Conservation (phyloP, 805 yeast species). For the Pichia nanzhaoensis region DNA sequence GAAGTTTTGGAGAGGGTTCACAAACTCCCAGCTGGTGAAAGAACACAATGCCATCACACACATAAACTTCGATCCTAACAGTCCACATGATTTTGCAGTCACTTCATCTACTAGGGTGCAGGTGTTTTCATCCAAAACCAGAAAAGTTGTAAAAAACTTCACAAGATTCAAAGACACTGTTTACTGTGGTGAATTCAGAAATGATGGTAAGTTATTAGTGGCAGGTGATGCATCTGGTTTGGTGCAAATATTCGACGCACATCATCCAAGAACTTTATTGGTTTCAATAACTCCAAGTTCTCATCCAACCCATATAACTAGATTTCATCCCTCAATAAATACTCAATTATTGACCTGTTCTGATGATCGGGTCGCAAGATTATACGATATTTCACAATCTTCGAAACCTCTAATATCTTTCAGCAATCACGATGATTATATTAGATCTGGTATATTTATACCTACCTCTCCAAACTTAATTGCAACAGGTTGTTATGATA, state of each 20-base stretch:
- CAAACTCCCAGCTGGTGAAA: slow-evolving; percentile 80
- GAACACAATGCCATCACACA: slow-evolving; percentile 90
- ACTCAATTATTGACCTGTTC: slow-evolving; percentile 81
- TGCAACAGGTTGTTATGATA: slow-evolving; percentile 95
- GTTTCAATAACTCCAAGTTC: slow-evolving; percentile 77
- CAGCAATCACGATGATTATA: slow-evolving; percentile 77
- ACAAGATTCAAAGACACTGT: slow-evolving; percentile 87
- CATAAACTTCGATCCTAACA: slow-evolving; percentile 76
- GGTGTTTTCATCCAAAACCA: slow-evolving; percentile 86
- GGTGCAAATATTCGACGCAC: slow-evolving; percentile 84
- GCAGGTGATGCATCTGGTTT: slow-evolving; percentile 96
- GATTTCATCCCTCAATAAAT: slow-evolving; percentile 73
- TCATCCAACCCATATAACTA: slow-evolving; percentile 89
- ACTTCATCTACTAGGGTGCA: slow-evolving; percentile 89
- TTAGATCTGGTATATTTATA: slow-evolving; percentile 73
- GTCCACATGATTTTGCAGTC: slow-evolving; percentile 89
- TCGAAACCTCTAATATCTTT: slow-evolving; percentile 66
- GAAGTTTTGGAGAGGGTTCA: slow-evolving; percentile 85
- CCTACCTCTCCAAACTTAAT: slow-evolving; percentile 63
- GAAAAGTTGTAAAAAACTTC: slow-evolving; percentile 84
- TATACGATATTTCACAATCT: slow-evolving; percentile 81
- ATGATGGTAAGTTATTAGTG: slow-evolving; percentile 83
- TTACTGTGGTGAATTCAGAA: slow-evolving; percentile 83
- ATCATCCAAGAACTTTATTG: slow-evolving; percentile 63
- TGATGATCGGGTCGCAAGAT: slow-evolving; percentile 80